Percentiles rank a stretch among this genome's conserved stretches.
These are phyloP conservation scores for Colletotrichum ledebouriae DNA, from an alignment of 2,329 filamentous ascomycete genomes.

Conservation along the genomic window DNA sequence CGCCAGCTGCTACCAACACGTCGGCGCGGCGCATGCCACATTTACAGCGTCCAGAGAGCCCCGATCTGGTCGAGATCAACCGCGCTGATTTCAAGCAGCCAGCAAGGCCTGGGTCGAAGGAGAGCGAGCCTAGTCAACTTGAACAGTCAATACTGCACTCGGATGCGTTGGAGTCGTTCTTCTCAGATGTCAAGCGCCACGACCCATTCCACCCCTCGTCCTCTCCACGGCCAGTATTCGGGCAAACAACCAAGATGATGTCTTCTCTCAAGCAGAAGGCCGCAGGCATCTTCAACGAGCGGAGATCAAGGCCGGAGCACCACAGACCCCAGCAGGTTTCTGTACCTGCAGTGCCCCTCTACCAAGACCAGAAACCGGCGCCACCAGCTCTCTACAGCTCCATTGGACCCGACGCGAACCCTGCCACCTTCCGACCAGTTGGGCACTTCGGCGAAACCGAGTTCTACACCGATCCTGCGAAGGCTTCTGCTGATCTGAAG, in stretches of 20 bases:
- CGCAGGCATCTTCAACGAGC: constrained; percentile 66
- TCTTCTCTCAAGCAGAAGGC: constrained; percentile 69
- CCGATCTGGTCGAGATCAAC: constrained; percentile 41
- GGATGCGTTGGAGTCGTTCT: constrained; percentile 41
- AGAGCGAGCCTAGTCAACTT: constrained; percentile 25
- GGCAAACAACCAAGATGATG: constrained; percentile 59
- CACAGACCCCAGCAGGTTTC: constrained; percentile 65
- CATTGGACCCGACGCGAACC: constrained; percentile 47
- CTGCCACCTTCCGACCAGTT: constrained; percentile 51
- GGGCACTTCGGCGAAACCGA: constrained; percentile 57
- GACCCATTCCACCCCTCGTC: constrained; percentile 40
- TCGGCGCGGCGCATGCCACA: constrained; percentile 23
- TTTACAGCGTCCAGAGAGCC: constrained; percentile 20
- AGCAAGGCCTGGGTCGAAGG: constrained; percentile 18
- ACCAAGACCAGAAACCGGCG: constrained; percentile 61
- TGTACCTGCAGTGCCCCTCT: constrained; percentile 62
- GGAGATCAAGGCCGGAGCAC: constrained; percentile 68
- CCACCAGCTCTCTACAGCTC: constrained; percentile 65
- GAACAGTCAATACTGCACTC: constrained; percentile 40
- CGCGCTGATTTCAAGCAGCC: constrained; percentile 25
- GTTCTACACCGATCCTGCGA: constrained; percentile 77
- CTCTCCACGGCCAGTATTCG: constrained; percentile 50
- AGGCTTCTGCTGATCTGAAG: constrained; percentile 83
- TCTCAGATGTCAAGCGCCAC: constrained; percentile 36
- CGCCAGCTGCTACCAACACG: constrained; percentile 16